Base-by-base conservation (phyloP, 2,329 filamentous ascomycete genomes). In the Coniochaeta hoffmannii region DNA sequence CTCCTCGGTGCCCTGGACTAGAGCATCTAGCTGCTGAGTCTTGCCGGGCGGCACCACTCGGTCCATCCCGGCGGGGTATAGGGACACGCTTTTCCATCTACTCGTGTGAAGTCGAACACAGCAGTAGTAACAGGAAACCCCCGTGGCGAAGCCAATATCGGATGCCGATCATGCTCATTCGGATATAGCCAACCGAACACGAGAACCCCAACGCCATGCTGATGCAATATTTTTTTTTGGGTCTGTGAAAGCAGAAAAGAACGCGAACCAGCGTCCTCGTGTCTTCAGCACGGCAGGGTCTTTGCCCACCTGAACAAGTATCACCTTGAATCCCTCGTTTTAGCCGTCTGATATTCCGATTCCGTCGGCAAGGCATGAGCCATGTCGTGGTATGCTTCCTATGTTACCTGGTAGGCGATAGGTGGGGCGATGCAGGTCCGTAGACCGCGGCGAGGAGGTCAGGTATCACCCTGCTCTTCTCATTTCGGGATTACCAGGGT, bases 141-240 rank as follows among this genome's bases (percentile, higher is more conserved):
- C 22, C 41, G 41, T 28, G 19, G 36, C 8, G 28, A 49, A 22
- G 3, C 32, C 53, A 22, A 17, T 19, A 46, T 46, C 34, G n/a
- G 19, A n/a, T 17, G 17, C 14, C 46, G 49, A 44, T 51, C 54
- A 17, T 11, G 24, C 34, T 32, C 55, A 24, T 24, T 50, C n/a
- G 12, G 41, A 46, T 46, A 46, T 28, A 46, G 41, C 41, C 22
- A 46, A 32, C 31, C 50, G 46, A 56, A 55, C 54, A 56, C 28
- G 36, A 67, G 65, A 11, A 58, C 65, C 68, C 70, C 62, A 66
- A 65, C 70, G 68, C 70, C 69, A 63, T 71, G 69, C 70, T 72
- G 59, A 66, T 67, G 65, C 64, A 61, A 64, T 61, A 53, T 59
- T 22, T 32, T 34, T 51, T 51, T 34, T n/a, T n/a, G n/a, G n/a